Evolutionary conservation across 2,329 filamentous ascomycete genomes (phyloP).

Genomic region (Albifimbria verrucaria): DNA sequence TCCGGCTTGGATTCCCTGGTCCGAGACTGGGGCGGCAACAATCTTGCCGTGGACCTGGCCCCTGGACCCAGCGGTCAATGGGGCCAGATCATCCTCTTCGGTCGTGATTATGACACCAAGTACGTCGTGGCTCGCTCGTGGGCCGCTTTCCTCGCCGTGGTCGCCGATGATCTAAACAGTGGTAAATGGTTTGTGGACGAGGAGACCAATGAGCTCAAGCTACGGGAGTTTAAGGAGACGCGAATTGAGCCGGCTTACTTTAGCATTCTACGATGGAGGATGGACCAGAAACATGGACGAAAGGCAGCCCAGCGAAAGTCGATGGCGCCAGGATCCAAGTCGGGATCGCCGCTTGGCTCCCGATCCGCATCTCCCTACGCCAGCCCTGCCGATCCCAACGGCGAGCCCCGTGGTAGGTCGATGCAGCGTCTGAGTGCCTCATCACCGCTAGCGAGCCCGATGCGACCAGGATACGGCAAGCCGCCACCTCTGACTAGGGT

Average conservation of each 20-base stretch:
- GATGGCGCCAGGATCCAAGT: constrained; percentile 34
- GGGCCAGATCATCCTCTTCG: constrained; percentile 96
- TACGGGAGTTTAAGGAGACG: constrained; percentile 85
- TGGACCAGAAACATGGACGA: constrained; percentile 91
- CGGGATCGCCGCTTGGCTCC: constrained; percentile 43
- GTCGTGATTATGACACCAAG: constrained; percentile 97
- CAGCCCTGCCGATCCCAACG: constrained; percentile 57
- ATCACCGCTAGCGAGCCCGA: constrained; percentile 62
- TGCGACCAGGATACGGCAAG: constrained; percentile 62
- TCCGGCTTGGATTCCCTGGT: constrained; percentile 94
- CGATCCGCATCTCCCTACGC: constrained; percentile 60
- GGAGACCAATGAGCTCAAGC: constrained; percentile 84
- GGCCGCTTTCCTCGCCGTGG: constrained; percentile 77
- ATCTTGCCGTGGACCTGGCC: constrained; percentile 87
- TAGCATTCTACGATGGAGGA: constrained; percentile 91
- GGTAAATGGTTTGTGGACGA: constrained; percentile 93
- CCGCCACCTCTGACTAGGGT: constrained; percentile 72
- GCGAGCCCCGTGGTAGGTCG: constrained; percentile 65
- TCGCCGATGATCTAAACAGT: constrained; percentile 87
- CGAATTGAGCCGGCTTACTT: constrained; percentile 92
- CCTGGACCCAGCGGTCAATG: constrained; percentile 87
- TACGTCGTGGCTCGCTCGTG: constrained; percentile 94
- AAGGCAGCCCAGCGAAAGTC: constrained; percentile 53
- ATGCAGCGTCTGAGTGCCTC: constrained; percentile 66
- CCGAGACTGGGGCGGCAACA: constrained; percentile 98